A percentile compares a stretch with the other conserved stretches of the same genome.
These are phyloP conservation scores for Xylaria cubensis DNA, from an alignment of 495 filamentous ascomycete species.

Conservation along the genomic window DNA sequence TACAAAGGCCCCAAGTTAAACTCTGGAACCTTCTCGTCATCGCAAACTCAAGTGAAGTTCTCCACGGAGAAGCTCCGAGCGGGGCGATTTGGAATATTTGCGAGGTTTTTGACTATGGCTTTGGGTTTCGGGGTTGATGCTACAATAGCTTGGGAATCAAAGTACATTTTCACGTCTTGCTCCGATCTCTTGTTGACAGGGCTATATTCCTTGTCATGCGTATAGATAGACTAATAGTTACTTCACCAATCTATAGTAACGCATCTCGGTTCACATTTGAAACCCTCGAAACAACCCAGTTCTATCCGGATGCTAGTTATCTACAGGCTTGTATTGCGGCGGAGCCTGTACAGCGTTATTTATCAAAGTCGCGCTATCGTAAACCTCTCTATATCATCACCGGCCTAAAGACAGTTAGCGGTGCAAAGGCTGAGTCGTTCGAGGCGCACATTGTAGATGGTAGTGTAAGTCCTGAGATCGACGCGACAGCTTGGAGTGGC, in stretches of 20 bases:
- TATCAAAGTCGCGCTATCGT: constrained; percentile 19
- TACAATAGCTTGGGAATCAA: not conserved
- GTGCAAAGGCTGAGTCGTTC: constrained; percentile 3
- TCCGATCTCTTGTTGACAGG: too few species aligned
- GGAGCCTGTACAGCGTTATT: constrained; percentile 19
- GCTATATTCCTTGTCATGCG: not conserved
- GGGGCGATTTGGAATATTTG: not conserved
- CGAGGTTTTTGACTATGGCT: not conserved
- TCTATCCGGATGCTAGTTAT: constrained; percentile 1
- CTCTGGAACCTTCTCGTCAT: not conserved
- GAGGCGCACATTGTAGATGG: not conserved
- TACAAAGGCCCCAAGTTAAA: not conserved
- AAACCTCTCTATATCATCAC: constrained; percentile 23
- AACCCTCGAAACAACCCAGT: not conserved
- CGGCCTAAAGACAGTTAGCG: constrained; percentile 11
- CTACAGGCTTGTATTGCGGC: not conserved
- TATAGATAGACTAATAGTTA: not conserved
- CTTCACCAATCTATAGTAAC: not conserved
- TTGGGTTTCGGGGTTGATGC: constrained; percentile 5
- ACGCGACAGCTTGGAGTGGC: constrained; percentile 14
- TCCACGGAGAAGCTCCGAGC: not conserved
- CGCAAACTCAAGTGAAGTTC: not conserved
- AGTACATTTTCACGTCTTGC: not conserved
- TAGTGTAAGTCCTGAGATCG: constrained; percentile 1
- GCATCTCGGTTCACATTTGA: not conserved